Base-by-base conservation (phyloP, 495 filamentous ascomycete species). In the Penicillium diatomitis region DNA sequence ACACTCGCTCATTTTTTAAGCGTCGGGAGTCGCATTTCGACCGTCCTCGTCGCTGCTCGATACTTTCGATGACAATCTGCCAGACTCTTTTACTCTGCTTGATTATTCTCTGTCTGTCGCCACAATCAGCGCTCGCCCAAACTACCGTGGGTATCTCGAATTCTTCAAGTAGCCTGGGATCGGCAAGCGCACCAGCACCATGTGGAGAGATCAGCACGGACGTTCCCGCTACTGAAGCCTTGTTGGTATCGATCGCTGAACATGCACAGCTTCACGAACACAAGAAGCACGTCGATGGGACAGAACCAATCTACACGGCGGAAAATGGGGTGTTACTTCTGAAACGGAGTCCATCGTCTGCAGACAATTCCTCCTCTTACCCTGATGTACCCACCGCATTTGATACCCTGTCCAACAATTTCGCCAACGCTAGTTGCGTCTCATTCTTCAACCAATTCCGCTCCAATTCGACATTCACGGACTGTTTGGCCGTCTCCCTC, bases 401-500 rank as follows among this genome's bases (percentile, higher is more conserved):
- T 61, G 87, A 92, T 57, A 81, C 79, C 39, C 66, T 90, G 37
- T 77, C 79, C 11, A 74, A 73, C 43, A 87, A 89, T 60, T 91
- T 87, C 71, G 82, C 80, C 2, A 66, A 68, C 20, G 50, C 60
- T 11, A 69, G 63, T 45, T 95, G 88, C 61, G 73, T 78, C 7
- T 54, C 60, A 5, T 95, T 90, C 70, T 84, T 91, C 70, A 71
- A 75, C 10, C 56, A 62, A 2, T 86, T 90, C 64, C 74, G 88
- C 41, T 58, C 59, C 30, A 78, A 87, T 53, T 52, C 66, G 11
- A 79, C 77, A 11, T 87, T 90, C 54, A 74, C 75, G 49, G 54
- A 74, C 10, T 95, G 88, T 60, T 77, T 85, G 46, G 85, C 88
- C 0, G 65, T 92, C 28, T 90, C 86, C 5, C 63, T 90, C 37